Base-by-base conservation (phyloP, 1,284 basidiomycete species). In the Heterobasidion irregulare region DNA sequence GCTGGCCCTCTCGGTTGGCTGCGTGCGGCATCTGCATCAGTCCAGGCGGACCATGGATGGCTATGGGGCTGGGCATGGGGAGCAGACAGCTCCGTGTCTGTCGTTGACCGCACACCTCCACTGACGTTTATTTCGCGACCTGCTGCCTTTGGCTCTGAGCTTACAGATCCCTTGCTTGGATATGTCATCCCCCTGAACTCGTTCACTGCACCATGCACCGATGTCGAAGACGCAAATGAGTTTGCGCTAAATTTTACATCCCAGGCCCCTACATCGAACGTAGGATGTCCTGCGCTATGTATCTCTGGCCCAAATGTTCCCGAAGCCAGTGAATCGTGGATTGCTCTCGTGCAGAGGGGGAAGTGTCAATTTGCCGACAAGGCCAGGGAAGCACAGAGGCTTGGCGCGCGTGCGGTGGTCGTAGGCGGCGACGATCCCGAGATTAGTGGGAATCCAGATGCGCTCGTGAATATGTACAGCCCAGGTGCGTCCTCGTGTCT, bases 401-500 rank as follows among this genome's bases (percentile, higher is more conserved):
- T 92, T 10, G 93, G 92, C n/a, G 92, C 93, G 0, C 80, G 76
- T 59, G 92, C 86, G 1, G 86, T 94, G 32, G 82, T 96, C n/a
- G 90, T 97, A 1, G 94, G 93, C 47, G 93, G 94, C 50, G 78
- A 85, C 61, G 79, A 86, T 64, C 83, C 83, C 36, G 75, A 74
- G 18, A 61, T 76, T 50, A 82, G 83, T 10, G 83, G 87, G 4
- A 79, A 79, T 63, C 83, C 90, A 15, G 88, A 92, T 63, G 79
- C 80, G n/a, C 74, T 94, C 57, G 80, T 94, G 46, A 94, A 90
- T 58, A 94, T 95, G 92, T 94, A 88, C 70, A 90, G 87, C 66
- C 89, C 89, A 69, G 84, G 87, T 89, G 61, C 53, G 78, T 67
- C 18, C 35, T 45, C 48, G 1, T 8, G 38, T 47, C 41, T n/a